A percentile compares a stretch with the other conserved stretches of the same genome.
phyloP scores from a whole-genome alignment of 2,329 filamentous ascomycete species.

The Rhynchosporium graminicola region DNA sequence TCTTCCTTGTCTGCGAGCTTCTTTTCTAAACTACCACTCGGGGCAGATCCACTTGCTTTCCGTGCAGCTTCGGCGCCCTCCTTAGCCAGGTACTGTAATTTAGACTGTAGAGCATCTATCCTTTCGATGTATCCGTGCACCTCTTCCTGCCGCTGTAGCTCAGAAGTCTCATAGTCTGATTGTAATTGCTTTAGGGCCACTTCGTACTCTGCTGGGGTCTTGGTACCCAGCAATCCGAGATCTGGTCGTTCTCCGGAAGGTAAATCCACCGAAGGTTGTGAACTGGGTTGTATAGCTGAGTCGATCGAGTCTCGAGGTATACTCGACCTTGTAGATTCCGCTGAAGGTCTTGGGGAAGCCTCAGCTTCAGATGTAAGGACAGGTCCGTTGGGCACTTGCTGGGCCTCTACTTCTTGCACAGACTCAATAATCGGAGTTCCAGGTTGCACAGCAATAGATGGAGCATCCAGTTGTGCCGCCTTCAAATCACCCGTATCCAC shows the following conservation, averaged over 20 bases:
- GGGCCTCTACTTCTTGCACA: slow-evolving; percentile 1
- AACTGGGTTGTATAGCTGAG: slow-evolving; percentile 26
- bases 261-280: slow-evolving; percentile 39
- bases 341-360: slow-evolving; percentile 32
- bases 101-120: slow-evolving; percentile 88
- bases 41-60: slow-evolving; percentile 62
- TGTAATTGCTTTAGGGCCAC: slow-evolving; percentile 43
- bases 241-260: slow-evolving; percentile 24
- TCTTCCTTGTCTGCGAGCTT: slow-evolving; percentile 88
- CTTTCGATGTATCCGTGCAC: slow-evolving; percentile 81
- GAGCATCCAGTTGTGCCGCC: slow-evolving; percentile 16
- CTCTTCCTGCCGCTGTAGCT: slow-evolving; percentile 70
- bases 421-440: slow-evolving; percentile 15
- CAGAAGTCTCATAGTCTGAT: slow-evolving; percentile 36
- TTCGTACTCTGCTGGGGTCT: slow-evolving; percentile 43
- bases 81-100: slow-evolving; percentile 83
- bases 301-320: slow-evolving; percentile 34
- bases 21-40: slow-evolving; percentile 68
- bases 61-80: slow-evolving; percentile 77
- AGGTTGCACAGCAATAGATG: slow-evolving; percentile 26
- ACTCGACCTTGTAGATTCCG: slow-evolving; percentile 35
- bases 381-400: slow-evolving; percentile 22
- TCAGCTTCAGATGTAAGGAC: slow-evolving; percentile 28
- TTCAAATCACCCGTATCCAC: slow-evolving; percentile 1
- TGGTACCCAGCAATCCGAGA: slow-evolving; percentile 4